Evolutionary conservation across 495 filamentous ascomycete species (phyloP).

Genomic region (Daldinia loculata): DNA sequence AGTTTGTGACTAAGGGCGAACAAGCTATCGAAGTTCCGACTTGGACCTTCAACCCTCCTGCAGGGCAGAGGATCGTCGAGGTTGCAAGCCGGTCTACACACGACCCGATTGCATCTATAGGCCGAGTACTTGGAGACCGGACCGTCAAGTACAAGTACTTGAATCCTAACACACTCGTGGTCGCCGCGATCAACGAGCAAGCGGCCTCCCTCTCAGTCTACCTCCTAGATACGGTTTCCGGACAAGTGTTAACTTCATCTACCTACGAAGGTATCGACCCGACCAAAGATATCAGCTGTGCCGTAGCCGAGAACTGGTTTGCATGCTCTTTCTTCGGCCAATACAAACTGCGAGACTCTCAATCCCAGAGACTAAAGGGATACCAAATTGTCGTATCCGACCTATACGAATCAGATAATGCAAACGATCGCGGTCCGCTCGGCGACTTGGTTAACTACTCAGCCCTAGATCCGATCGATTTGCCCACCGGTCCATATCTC

Average conservation of each 20-base stretch:
- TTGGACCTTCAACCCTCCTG: conserved; percentile 79
- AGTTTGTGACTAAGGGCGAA: conserved; percentile 54
- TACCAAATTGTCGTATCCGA: conserved; percentile 90
- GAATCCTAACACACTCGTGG: conserved; percentile 83
- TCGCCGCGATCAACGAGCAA: conserved; percentile 72
- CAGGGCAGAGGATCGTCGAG: conserved; percentile 70
- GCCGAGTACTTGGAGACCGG: conserved; percentile 88
- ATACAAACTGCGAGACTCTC: conserved; percentile 57
- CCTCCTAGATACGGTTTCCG: conserved; percentile 87
- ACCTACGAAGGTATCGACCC: conserved; percentile 79
- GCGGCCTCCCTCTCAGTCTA: conserved; percentile 72
- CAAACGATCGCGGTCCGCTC: conserved; percentile 87
- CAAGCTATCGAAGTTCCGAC: conserved; percentile 60
- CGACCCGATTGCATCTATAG: conserved; percentile 93
- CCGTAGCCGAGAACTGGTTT: conserved; percentile 94
- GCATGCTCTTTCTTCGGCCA: conserved; percentile 85
- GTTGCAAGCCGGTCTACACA: conserved; percentile 74
- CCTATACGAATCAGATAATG: conserved; percentile 82
- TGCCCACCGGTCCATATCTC: conserved; percentile 50
- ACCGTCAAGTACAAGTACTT: conserved; percentile 97
- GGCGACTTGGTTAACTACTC: conserved; percentile 76
- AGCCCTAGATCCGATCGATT: conserved; percentile 64
- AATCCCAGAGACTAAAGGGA: conserved; percentile 70
- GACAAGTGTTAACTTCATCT: conserved; percentile 74
- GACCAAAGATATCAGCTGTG: conserved; percentile 75